Evolutionary conservation across 805 yeast species (phyloP).

Genomic region (Lipomyces japonicus): DNA sequence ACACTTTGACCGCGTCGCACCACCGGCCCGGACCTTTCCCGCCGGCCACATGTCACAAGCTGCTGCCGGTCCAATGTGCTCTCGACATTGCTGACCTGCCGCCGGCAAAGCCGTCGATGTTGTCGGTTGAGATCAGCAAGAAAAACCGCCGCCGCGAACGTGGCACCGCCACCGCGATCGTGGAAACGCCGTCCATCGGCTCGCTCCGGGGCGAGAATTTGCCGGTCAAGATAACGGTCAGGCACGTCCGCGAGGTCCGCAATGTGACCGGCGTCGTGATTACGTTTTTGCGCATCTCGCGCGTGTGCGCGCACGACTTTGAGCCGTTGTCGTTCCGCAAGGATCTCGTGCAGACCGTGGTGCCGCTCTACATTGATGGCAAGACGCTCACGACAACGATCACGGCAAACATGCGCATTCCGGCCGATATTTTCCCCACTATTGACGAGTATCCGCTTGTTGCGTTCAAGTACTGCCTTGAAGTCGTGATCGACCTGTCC

Average conservation of each 20-base stretch:
- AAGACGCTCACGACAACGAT: conserved; percentile 52
- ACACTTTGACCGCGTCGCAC: conserved; percentile 51
- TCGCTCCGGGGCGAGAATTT: conserved; percentile 74
- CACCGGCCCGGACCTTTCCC: conserved; percentile 31
- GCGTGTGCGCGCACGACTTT: conserved; percentile 59
- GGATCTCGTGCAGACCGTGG: conserved; percentile 71
- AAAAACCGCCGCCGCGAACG: conserved; percentile 36
- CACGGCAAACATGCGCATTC: conserved; percentile 63
- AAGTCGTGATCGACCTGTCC: conserved; percentile 75
- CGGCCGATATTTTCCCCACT: conserved; percentile 83
- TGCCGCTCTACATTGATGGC: conserved; percentile 78
- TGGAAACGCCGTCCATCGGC: conserved; percentile 59
- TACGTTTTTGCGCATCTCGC: conserved; percentile 75
- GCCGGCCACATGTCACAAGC: conserved; percentile 47
- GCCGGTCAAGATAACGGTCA: conserved; percentile 63
- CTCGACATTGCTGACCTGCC: conserved; percentile 67
- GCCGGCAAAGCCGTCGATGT: conserved; percentile 60
- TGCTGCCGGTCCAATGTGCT: conserved; percentile 63
- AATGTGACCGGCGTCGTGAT: conserved; percentile 70
- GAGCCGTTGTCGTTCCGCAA: conserved; percentile 65
- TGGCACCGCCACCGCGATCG: conserved; percentile 41
- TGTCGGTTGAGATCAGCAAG: conserved; percentile 54
- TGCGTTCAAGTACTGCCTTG: conserved; percentile 79
- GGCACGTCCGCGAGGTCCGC: conserved; percentile 67
- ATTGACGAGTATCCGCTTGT: conserved; percentile 67